Conservation (phyloP, 352 stramenopile genomes). For the Globisporangium cederbergense region DNA sequence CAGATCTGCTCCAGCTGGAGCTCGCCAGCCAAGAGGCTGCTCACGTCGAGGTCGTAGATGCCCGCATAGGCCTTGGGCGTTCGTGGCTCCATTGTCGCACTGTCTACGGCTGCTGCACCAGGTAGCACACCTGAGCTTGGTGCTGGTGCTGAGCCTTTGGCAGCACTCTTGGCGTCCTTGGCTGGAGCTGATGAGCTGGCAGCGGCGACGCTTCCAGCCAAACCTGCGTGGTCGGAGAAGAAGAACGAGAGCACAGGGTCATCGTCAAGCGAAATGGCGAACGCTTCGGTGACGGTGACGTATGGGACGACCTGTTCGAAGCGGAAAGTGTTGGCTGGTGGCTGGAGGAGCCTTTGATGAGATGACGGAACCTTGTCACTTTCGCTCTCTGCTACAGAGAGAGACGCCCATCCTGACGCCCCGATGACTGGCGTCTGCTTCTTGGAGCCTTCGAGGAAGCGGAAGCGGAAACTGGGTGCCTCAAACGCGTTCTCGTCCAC, state of each 20-base stretch:
- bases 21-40: conserved; percentile 35
- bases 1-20: conserved; percentile 51
- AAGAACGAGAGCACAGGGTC: conserved; percentile 68
- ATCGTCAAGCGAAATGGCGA: conserved; percentile 42
- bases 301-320: conserved; percentile 51
- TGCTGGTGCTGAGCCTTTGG: conserved; percentile 10
- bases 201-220: conserved; percentile 16
- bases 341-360: not conserved
- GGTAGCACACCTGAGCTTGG: conserved; percentile 4
- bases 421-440: conserved; percentile 46
- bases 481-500: conserved; percentile 39
- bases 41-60: conserved; percentile 63
- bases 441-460: conserved; percentile 62
- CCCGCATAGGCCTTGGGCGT: conserved; percentile 32
- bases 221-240: conserved; percentile 42
- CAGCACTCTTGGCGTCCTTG: conserved; percentile 34
- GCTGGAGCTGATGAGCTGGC: conserved; percentile 10
- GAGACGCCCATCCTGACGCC: conserved; percentile 28
- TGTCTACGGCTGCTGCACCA: conserved; percentile 1
- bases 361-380: not conserved
- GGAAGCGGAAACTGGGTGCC: conserved; percentile 59
- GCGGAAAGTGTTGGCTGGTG: conserved; percentile 22
- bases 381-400: conserved; percentile 12
- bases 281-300: conserved; percentile 41
- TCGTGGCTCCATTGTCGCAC: conserved; percentile 7